Percentiles rank a stretch among this genome's conserved stretches.
Evolutionary conservation across 2,329 filamentous ascomycete species (phyloP).

Genomic region (Eutypella sp.): DNA sequence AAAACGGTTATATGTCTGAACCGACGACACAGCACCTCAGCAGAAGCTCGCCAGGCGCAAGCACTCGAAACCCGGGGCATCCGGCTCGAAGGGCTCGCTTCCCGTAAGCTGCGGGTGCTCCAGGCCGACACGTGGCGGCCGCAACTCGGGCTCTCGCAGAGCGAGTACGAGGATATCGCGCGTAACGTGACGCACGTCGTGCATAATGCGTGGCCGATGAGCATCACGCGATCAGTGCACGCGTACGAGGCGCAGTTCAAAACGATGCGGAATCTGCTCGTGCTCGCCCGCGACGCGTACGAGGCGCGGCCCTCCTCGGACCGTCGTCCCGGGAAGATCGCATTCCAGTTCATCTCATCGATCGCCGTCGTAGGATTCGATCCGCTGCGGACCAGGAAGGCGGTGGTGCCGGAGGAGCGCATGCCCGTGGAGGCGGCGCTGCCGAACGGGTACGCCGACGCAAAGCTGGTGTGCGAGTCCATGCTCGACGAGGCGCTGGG

Average conservation of each 20-base stretch:
- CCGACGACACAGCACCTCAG: constrained; percentile 20
- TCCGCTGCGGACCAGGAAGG: constrained; percentile 10
- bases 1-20: constrained; percentile 39
- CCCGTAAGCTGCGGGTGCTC: constrained; percentile 33
- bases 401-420: constrained; percentile 34
- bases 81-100: background rate
- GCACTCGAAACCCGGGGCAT: constrained; percentile 10
- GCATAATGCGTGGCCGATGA: constrained; percentile 5
- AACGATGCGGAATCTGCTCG: constrained; percentile 1
- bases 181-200: constrained; percentile 1
- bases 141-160: background rate
- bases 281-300: background rate
- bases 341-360: constrained; percentile 35
- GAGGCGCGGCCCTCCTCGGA: background rate
- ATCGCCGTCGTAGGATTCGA: constrained; percentile 29
- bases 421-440: constrained; percentile 32
- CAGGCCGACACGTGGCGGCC: constrained; percentile 27
- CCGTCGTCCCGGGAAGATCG: constrained; percentile 13
- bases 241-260: constrained; percentile 1
- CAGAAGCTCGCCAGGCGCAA: constrained; percentile 10
- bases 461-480: constrained; percentile 42
- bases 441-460: constrained; percentile 43
- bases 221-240: background rate
- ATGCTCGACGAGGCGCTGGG: constrained; percentile 42
- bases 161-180: background rate